Evolutionary conservation across 1,139 yeast genomes (phyloP), one percentile per base, ranked within the genome.

Genomic region (Ogataea hybrid): DNA sequence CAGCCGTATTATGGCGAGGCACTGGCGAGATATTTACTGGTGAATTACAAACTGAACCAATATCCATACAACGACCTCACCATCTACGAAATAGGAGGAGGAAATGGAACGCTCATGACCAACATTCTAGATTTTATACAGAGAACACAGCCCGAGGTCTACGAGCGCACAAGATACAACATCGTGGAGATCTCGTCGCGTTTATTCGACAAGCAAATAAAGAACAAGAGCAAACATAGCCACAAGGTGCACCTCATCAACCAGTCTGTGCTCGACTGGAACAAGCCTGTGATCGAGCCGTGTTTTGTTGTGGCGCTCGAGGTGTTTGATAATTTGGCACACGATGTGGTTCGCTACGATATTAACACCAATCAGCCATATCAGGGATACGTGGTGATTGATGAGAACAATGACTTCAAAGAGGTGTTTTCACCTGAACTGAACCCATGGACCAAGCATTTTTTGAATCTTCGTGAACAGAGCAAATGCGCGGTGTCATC

Each of bases 21-120:
- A 0, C 65, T 87, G 46, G 96, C 95, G 0, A 65, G 89, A 39
- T 82, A 85, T 56, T 63, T 88, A 11, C 59, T 87, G 35, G 78
- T 78, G n/a, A 81, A 82, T 57, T 84, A 82, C 61, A 81, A 81
- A 57, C 61, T 79, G 42, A 79, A 81, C 43, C 70, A 79, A n/a
- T 81, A 76, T 49, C 86, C 87, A 0, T 77, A 78, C 51, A 67
- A 75, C 28, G 88, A 82, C 52, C 67, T 87, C 37, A 70, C 80
- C 6, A 84, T 87, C 11, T 88, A 86, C 62, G 96, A 88, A 64
- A 79, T 86, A 74, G 96, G 96, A 44, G 95, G 92, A 28, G 96
- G 96, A 51, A 87, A 87, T 56, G 95, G 95, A 41, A 87, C 95
- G 0, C 63, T 87, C 44, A 87, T 87, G 96, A 64, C 77, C 46